Percentiles rank a stretch among this genome's conserved stretches.
These are phyloP conservation scores for Neopestalotiopsis sp. DNA, from an alignment of 2,329 filamentous ascomycete species.

Conservation along the genomic window DNA sequence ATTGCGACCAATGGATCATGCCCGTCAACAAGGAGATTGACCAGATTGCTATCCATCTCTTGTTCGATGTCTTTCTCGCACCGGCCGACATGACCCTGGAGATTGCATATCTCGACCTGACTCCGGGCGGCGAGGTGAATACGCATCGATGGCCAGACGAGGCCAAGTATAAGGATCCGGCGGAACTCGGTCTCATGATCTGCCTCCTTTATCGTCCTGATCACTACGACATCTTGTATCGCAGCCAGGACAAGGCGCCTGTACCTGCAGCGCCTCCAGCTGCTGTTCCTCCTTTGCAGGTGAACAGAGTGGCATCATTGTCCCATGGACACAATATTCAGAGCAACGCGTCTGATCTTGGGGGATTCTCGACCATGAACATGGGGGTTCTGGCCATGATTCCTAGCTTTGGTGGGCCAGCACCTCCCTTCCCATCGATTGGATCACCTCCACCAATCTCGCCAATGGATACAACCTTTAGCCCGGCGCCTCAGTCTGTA, in stretches of 20 bases:
- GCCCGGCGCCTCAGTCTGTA: conserved; percentile 41
- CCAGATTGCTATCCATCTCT: conserved; percentile 79
- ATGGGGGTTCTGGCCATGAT: conserved; percentile 53
- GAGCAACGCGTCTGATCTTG: conserved; percentile 44
- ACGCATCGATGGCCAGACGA: conserved; percentile 68
- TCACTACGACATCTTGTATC: conserved; percentile 94
- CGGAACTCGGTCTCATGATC: conserved; percentile 56
- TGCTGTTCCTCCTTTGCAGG: conserved; percentile 49
- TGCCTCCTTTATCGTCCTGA: conserved; percentile 72
- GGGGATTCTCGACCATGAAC: conserved; percentile 48
- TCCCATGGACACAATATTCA: conserved; percentile 51
- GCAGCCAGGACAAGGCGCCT: conserved; percentile 37
- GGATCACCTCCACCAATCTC: conserved; percentile 42
- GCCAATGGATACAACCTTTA: conserved; percentile 36
- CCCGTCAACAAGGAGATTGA: conserved; percentile 85
- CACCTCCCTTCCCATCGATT: conserved; percentile 39
- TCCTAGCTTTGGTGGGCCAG: conserved; percentile 45
- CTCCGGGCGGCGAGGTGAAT: conserved; percentile 77
- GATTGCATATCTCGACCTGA: conserved; percentile 90
- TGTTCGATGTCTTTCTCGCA: conserved; percentile 81
- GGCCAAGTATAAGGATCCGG: conserved; percentile 49
- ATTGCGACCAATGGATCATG: conserved; percentile 75
- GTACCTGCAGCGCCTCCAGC: conserved; percentile 31
- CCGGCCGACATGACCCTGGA: conserved; percentile 81
- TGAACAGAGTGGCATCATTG: conserved; percentile 57